Evolutionary conservation across 108 stramenopile genomes (phyloP), one percentile per base, ranked within the genome.

Genomic region (Hondaea fermentalgiana): DNA sequence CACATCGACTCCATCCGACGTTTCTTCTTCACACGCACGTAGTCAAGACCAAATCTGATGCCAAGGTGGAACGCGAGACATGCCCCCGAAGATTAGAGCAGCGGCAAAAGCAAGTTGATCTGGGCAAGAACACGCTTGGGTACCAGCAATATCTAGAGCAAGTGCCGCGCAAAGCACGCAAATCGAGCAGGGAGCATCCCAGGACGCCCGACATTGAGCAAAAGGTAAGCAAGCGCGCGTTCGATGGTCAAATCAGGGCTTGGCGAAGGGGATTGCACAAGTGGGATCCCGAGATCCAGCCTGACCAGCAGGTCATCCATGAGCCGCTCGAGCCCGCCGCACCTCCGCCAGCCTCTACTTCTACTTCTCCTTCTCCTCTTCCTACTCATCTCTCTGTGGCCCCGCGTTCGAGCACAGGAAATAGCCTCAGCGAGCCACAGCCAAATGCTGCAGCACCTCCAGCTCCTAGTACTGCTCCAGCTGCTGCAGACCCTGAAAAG

Each of bases 61-160:
- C 51, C 12, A 83, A 35, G 49, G 76, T 28, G 44, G 60, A 90
- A 43, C 49, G 57, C 3, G 92, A 92, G 76, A 91, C 72, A 19
- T 90, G 91, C 90, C 83, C 90, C 2, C 88, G 72, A 12, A 88
- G 92, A 19, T 28, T 92, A 5, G 88, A 88, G 29, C 89, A 90
- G 58, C 72, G 92, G 23, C 90, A 92, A 51, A 92, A 92, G 90
- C 92, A 92, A 60, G 87, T 92, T 14, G 90, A 91, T 53, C 91
- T 49, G 42, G 92, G 92, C 35, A 92, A 92, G 88, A 92, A 92
- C 72, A 92, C 92, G 21, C 25, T 88, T 53, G 92, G 92, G 8
- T 92, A 92, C 64, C 90, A 92, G 43, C 47, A 12, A 12, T 92
- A 92, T 71, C 49, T 47, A 23, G 19, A 35, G 14, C 4, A 10